Percentiles rank a stretch among this genome's conserved stretches.
Conservation (phyloP, 371 early-diverging fungal genomes). For the Saksenaea oblongispora region DNA sequence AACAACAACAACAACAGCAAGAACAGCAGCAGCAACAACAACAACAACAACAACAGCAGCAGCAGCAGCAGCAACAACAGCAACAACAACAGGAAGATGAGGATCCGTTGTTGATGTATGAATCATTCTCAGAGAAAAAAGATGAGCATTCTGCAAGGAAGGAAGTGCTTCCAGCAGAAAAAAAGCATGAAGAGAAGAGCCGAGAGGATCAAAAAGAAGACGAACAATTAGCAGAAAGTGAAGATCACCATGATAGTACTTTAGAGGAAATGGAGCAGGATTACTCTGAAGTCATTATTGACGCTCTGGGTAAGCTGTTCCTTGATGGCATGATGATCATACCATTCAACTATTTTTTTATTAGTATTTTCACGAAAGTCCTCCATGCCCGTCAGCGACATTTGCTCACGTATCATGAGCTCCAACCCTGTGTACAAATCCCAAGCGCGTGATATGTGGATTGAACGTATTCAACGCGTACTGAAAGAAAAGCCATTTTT, state of each 20-base stretch:
- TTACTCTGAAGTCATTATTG: slow-evolving; percentile 49
- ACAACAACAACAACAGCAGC: not conserved
- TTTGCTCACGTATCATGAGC: slow-evolving; percentile 47
- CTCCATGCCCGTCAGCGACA: slow-evolving; percentile 52
- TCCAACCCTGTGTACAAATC: slow-evolving; percentile 35
- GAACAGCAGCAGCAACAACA: slow-evolving; percentile 6
- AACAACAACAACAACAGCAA: not conserved
- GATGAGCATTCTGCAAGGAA: slow-evolving; percentile 6
- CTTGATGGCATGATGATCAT: not conserved
- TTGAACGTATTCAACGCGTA: slow-evolving; percentile 32
- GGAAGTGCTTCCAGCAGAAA: slow-evolving; percentile 6
- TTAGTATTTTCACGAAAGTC: slow-evolving; percentile 50
- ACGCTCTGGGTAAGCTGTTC: slow-evolving; percentile 40
- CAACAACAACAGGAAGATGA: not conserved
- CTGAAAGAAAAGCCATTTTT: slow-evolving; percentile 46
- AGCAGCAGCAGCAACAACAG: slow-evolving; percentile 2
- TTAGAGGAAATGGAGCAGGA: slow-evolving; percentile 16
- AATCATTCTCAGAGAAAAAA: not conserved
- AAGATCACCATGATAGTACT: slow-evolving; percentile 2
- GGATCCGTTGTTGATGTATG: not conserved
- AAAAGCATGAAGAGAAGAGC: slow-evolving; percentile 5
- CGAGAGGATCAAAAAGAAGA: not conserved
- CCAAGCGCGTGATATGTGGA: slow-evolving; percentile 39
- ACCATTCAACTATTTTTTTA: not conserved
- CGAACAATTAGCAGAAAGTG: not conserved